These are phyloP conservation scores for Lepidium sativum DNA, from an alignment of 345 rosid species.

Conservation along the genomic window DNA sequence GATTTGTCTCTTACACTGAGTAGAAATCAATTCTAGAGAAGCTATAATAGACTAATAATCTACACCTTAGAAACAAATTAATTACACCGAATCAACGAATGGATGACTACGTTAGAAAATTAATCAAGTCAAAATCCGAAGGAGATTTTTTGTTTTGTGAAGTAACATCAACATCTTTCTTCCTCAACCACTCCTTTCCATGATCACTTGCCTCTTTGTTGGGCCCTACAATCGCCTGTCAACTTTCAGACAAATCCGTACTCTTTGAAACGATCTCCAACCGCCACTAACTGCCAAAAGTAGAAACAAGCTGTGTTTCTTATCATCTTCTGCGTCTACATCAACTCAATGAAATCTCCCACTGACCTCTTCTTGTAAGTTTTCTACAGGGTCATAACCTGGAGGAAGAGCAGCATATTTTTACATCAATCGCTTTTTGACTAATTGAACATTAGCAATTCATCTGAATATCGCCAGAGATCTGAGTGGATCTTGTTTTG, in stretches of 20 bases:
- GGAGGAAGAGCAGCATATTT: not conserved
- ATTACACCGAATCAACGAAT: conserved; percentile 5
- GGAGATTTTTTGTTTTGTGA: conserved; percentile 6
- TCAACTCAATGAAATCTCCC: conserved; percentile 7
- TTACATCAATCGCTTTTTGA: conserved; percentile 2
- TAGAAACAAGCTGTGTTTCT: conserved; percentile 16
- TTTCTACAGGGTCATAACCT: conserved; percentile 15
- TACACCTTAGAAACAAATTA: conserved; percentile 14
- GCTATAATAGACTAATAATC: not conserved
- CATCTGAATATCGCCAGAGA: not conserved
- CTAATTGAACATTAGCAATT: not conserved
- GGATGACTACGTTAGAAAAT: conserved; percentile 6
- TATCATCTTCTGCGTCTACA: conserved; percentile 25
- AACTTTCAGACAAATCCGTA: conserved; percentile 24
- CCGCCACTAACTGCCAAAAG: conserved; percentile 26
- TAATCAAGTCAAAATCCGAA: not conserved
- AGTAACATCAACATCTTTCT: conserved; percentile 25
- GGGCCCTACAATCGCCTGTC: conserved; percentile 24
- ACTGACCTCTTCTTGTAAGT: conserved; percentile 17
- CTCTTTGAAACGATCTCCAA: conserved; percentile 13
- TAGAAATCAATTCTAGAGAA: not conserved
- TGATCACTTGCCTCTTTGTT: conserved; percentile 19
- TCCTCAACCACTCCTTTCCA: conserved; percentile 22
- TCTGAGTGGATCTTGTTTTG: conserved; percentile 8
- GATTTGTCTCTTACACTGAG: not conserved